Evolutionary conservation across 371 early-diverging fungal species (phyloP).

Genomic region (Hamiltosporidium tvaerminnensis): DNA sequence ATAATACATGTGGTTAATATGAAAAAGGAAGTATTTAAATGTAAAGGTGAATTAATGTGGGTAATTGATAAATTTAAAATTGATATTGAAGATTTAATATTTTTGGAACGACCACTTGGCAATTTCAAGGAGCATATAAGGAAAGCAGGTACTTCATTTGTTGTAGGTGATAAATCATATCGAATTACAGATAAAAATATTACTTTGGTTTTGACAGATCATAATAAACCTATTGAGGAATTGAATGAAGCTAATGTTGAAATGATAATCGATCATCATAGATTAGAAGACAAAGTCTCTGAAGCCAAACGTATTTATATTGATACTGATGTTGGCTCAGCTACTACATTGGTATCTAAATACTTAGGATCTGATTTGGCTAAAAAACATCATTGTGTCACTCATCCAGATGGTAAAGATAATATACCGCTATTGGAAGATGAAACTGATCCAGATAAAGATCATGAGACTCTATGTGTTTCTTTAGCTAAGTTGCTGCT

Average conservation of each 20-base stretch:
- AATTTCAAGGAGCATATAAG: slow-evolving; percentile 12
- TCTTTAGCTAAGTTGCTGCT: slow-evolving; percentile 23
- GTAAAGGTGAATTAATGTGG: slow-evolving; percentile 46
- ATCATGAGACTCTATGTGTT: slow-evolving; percentile 5
- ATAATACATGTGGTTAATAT: slow-evolving; percentile 48
- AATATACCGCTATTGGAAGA: too few relatives aligned
- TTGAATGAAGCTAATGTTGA: slow-evolving; percentile 17
- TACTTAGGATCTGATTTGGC: slow-evolving; percentile 31
- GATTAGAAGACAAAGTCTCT: not conserved
- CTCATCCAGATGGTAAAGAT: not conserved
- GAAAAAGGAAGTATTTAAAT: slow-evolving; percentile 37
- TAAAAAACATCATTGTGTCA: slow-evolving; percentile 7
- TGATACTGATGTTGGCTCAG: slow-evolving; percentile 32
- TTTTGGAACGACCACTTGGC: slow-evolving; percentile 27
- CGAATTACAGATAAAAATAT: slow-evolving; percentile 21
- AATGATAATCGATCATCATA: slow-evolving; percentile 43
- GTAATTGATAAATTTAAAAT: slow-evolving; percentile 29
- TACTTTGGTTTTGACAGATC: slow-evolving; percentile 30
- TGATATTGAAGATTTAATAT: slow-evolving; percentile 40
- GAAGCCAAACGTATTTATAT: slow-evolving; percentile 29
- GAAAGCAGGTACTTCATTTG: slow-evolving; percentile 19
- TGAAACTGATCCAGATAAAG: not conserved
- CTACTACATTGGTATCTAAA: slow-evolving; percentile 36
- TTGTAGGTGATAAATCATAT: slow-evolving; percentile 2
- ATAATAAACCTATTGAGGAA: slow-evolving; percentile 35